Evolutionary conservation across 75 land plant genomes (phyloP).

Genomic region (Pinus taeda): DNA sequence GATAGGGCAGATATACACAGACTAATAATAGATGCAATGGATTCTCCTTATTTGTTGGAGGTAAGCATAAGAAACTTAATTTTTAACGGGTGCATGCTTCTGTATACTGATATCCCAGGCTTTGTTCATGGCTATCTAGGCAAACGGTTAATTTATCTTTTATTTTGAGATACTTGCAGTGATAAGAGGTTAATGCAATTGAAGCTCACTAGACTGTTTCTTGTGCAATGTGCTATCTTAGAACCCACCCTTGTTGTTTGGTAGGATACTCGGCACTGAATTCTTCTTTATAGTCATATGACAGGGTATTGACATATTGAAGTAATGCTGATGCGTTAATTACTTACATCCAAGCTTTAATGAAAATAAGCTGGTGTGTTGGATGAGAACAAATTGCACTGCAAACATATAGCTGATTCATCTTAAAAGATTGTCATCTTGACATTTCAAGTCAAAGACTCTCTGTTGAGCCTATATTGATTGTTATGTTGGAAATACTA

Average conservation of each 20-base stretch:
- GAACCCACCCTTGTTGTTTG: not conserved
- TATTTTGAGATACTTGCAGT: too few relatives aligned
- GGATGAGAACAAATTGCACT: not conserved
- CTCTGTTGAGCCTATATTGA: not conserved
- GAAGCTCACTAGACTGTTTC: not conserved
- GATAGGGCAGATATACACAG: conserved; percentile 66
- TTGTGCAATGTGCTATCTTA: not conserved
- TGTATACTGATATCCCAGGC: conserved; percentile 1
- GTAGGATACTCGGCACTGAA: not conserved
- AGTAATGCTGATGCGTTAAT: not conserved
- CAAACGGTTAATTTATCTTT: not conserved
- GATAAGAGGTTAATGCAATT: too few relatives aligned
- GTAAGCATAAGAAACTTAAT: conserved; percentile 27
- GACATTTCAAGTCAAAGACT: not conserved
- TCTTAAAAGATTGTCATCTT: not conserved
- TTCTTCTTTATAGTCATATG: not conserved
- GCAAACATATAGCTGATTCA: not conserved
- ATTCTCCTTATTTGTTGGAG: conserved; percentile 61
- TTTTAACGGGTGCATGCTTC: not conserved
- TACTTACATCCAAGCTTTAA: not conserved
- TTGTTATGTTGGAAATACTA: not conserved
- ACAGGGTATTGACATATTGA: not conserved
- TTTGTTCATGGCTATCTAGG: not conserved
- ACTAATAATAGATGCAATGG: conserved; percentile 47
- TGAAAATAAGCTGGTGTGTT: not conserved